Evolutionary conservation across 2,329 filamentous ascomycete genomes (phyloP), one percentile per base, ranked within the genome.

Genomic region (Dothistroma septosporum): DNA sequence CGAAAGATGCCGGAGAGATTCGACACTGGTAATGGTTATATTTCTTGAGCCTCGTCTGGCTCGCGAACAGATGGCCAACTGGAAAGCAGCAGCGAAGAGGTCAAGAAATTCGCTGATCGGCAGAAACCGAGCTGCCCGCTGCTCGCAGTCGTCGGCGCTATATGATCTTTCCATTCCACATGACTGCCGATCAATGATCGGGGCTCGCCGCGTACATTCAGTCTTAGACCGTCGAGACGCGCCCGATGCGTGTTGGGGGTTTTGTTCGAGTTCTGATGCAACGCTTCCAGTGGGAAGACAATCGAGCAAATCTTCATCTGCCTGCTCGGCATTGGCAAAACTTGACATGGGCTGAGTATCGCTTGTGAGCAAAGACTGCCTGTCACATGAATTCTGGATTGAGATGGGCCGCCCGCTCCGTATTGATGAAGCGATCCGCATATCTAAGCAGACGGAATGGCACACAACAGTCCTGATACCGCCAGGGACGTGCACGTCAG

Each of bases 1-100:
- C 41, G 73, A 68, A 3, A 81, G 69, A 47, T 70, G 70, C 41
- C 69, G 62, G 22, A 69, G 64, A 11, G 73, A 73, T 14, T 73
- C 73, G 24, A 65, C 75, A 31, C 70, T 69, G 55, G 67, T 71
- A 16, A 76, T 49, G 24, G 70, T 74, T 8, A 76, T 48, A 9
- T 70, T 70, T 21, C 60, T 61, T 1, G 58, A 5, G 0, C 68
- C 54, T 53, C 63, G 71, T 22, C 54, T 68, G 5, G 72, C 50
- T 41, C 62, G 66, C n/a, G 70, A 65, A 33, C 66, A 68, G 5
- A 79, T 71, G 5, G 74, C 72, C 12, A 76, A 57, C 16, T 74
- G 72, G 7, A 80, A 32, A 10, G 44, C 63, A n/a, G 58, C 57
- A 44, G 55, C 48, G 33, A 67, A 60, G 4, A 66, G 49, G 7